Evolutionary conservation across 2,329 filamentous ascomycete species (phyloP).

Genomic region (Coniochaeta sp.): DNA sequence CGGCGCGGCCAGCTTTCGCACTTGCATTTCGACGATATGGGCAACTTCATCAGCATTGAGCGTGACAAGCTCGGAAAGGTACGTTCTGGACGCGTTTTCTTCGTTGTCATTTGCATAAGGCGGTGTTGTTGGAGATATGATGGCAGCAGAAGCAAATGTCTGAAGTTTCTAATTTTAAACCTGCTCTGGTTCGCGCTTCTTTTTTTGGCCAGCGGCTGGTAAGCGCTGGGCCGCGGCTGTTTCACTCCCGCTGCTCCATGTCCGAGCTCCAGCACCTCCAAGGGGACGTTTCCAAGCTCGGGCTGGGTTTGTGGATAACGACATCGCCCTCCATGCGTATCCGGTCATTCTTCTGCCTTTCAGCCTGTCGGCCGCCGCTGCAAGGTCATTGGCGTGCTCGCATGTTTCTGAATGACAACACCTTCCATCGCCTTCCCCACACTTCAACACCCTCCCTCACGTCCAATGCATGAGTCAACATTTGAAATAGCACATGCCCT

Average conservation of each 20-base stretch:
- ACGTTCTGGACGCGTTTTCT: conserved; percentile 7
- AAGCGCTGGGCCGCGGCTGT: not conserved
- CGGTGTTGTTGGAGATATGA: not conserved
- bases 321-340: not conserved
- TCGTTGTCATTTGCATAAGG: conserved; percentile 7
- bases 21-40: conserved; percentile 76
- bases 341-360: not conserved
- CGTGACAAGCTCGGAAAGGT: conserved; percentile 81
- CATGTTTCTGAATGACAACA: not conserved
- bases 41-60: conserved; percentile 79
- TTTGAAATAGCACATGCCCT: not conserved
- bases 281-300: not conserved
- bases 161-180: conserved; percentile 3
- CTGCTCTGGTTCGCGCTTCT: conserved; percentile 1
- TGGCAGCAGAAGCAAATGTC: not conserved
- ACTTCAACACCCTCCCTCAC: not conserved
- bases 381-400: not conserved
- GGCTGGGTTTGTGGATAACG: not conserved
- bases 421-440: not conserved
- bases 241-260: not conserved
- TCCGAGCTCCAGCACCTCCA: not conserved
- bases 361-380: not conserved
- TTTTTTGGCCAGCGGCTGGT: conserved; percentile 1
- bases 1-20: conserved; percentile 70
- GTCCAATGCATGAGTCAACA: not conserved